Evolutionary conservation across 305 asterid species (phyloP), one percentile per base, ranked within the genome.

Genomic region (Solanum hybrid): DNA sequence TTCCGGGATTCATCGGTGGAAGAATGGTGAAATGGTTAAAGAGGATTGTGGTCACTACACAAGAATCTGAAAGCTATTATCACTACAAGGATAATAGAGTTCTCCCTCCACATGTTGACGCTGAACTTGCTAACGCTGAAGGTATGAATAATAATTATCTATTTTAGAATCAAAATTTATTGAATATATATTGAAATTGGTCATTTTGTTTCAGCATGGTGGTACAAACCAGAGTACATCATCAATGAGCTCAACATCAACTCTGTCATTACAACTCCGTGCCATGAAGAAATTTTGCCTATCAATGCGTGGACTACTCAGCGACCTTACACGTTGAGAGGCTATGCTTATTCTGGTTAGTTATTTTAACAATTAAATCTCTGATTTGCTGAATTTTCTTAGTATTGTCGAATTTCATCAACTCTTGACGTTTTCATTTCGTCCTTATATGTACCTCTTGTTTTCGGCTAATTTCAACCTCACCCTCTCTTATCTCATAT

Each of bases 21-120:
- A 93, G 99, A 86, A 96, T 97, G 99, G 99, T 97, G 69, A 97
- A 97, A 89, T 97, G 99, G 99, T 80, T 97, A 37, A 95, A 94
- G 90, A 85, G 99, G 2, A 96, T 97, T 0, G 87, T 96, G 0
- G 98, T 97, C 0, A 95, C 98, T 7, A 93, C 98, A 0, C 35
- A 90, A 27, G 99, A 97, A 26, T 95, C 98, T 0, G 98, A 95
- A 10, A 95, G 89, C 90, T 94, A 94, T 87, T 97, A 97, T 69
- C 99, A 97, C 78, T 96, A 26, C 51, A 95, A 89, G 91, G 99
- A 97, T 87, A 97, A 97, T 12, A 88, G 94, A 37, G 98, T 97
- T 10, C 94, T 97, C 5, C 99, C 99, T 2, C 95, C 99, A 0
- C 98, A 95, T 38, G 99, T 96, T 7, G 98, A 97, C 27, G 95